These are phyloP conservation scores for Mycena amicta DNA, from an alignment of 768 basidiomycete genomes.

Conservation along the genomic window DNA sequence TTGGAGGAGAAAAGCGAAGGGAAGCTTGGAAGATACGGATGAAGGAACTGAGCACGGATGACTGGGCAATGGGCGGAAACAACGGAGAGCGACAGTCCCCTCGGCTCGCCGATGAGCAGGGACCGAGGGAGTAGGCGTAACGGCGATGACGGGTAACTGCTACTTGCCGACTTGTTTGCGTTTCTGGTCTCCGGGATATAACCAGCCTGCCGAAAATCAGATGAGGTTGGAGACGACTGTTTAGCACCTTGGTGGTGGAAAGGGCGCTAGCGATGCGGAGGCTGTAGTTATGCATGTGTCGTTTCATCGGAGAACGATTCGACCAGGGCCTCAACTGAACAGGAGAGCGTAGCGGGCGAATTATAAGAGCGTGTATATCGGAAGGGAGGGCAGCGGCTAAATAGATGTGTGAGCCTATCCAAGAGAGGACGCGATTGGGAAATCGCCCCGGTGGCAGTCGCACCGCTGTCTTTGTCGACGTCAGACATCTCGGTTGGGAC, in stretches of 20 bases:
- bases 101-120: no score
- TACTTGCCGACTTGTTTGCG: no score
- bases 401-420: neutral
- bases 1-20: no score
- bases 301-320: constrained; percentile 15
- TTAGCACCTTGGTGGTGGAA: neutral
- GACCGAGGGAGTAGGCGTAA: no score
- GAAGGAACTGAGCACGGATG: no score
- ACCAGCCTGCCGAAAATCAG: constrained; percentile 17
- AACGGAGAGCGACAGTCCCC: no score
- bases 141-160: no score
- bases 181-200: constrained; percentile 10
- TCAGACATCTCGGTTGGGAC: no score
- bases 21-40: no score
- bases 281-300: constrained; percentile 22
- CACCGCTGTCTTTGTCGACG: neutral
- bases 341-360: neutral
- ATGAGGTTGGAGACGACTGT: constrained; percentile 15
- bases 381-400: constrained; percentile 4
- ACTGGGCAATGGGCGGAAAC: no score
- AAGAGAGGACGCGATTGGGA: neutral
- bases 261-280: constrained; percentile 13
- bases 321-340: neutral
- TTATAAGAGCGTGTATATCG: constrained; percentile 19
- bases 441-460: neutral